These are phyloP conservation scores for Blepharisma japonicum DNA, from an alignment of 73 alveolate species.

Conservation along the genomic window DNA sequence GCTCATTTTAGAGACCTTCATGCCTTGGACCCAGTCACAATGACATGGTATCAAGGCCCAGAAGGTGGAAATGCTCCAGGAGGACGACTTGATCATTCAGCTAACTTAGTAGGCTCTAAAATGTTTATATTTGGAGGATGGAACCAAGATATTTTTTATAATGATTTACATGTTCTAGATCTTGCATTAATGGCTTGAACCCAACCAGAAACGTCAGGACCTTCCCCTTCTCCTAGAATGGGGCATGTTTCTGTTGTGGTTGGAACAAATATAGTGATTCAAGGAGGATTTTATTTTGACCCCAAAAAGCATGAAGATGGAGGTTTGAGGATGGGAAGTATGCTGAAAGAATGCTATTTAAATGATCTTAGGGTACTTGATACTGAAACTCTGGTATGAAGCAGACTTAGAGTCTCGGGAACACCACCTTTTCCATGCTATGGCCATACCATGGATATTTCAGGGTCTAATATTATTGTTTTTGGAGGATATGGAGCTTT, in stretches of 20 bases:
- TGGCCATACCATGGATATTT: constrained; percentile 91
- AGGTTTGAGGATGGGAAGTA: constrained; percentile 80
- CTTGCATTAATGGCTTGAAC: constrained; percentile 99
- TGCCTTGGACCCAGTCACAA: constrained; percentile 98
- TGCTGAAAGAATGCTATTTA: constrained; percentile 85
- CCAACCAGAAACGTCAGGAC: constrained; percentile 86
- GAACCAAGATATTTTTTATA: constrained; percentile 91
- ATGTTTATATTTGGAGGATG: constrained; percentile 98
- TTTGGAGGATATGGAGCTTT: constrained; percentile 94
- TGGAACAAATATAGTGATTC: constrained; percentile 83
- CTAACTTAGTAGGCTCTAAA: constrained; percentile 91
- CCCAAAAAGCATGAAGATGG: constrained; percentile 75
- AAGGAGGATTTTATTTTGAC: constrained; percentile 84
- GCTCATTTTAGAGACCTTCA: constrained; percentile 69
- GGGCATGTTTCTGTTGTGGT: constrained; percentile 96
- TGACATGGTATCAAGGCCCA: constrained; percentile 98
- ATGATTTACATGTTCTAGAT: constrained; percentile 94
- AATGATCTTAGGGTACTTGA: constrained; percentile 97
- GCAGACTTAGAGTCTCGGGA: constrained; percentile 95
- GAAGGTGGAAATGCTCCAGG: constrained; percentile 98
- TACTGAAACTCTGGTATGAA: constrained; percentile 92
- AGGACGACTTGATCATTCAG: constrained; percentile 96
- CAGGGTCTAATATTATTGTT: constrained; percentile 91
- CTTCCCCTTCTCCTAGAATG: constrained; percentile 96
- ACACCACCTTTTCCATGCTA: constrained; percentile 95